Conservation (phyloP, 192 early-diverging fungal species). For the Gryganskiella cystojenkinii region DNA sequence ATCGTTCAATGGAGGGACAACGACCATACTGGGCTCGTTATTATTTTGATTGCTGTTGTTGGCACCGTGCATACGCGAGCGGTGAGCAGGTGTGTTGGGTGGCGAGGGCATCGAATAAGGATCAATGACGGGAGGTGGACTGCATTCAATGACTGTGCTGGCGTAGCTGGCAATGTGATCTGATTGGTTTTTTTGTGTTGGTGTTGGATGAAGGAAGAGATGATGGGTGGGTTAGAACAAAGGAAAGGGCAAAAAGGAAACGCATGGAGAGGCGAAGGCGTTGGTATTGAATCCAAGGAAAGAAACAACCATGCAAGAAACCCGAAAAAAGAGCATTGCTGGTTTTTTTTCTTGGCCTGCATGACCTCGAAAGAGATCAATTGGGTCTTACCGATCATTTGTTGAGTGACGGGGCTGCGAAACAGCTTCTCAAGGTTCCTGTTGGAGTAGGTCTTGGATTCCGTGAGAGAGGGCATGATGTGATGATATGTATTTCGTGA, state of each 20-base stretch:
- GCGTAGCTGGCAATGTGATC: slow-evolving; percentile 49
- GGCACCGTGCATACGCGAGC: slow-evolving; percentile 5
- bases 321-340: neutral
- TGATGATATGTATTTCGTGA: neutral
- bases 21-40: slow-evolving; percentile 10
- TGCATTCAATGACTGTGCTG: slow-evolving; percentile 50
- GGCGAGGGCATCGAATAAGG: slow-evolving; percentile 30
- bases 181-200: slow-evolving; percentile 3
- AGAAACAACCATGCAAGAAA: neutral
- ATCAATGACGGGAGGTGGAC: slow-evolving; percentile 19
- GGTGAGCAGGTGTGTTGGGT: slow-evolving; percentile 27
- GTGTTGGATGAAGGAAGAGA: neutral
- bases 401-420: slow-evolving; percentile 50
- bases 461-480: slow-evolving; percentile 43
- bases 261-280: neutral
- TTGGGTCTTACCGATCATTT: slow-evolving; percentile 42
- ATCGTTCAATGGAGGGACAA: slow-evolving; percentile 66
- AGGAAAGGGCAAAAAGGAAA: neutral
- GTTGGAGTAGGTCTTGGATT: slow-evolving; percentile 52
- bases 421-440: slow-evolving; percentile 41
- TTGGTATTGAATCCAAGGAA: neutral
- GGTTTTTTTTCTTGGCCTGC: neutral
- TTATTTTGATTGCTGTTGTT: slow-evolving; percentile 1
- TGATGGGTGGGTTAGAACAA: neutral
- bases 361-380: neutral